These are phyloP conservation scores for Debaryomyces subglobosus DNA, from an alignment of 1,139 yeast genomes.

Conservation along the genomic window DNA sequence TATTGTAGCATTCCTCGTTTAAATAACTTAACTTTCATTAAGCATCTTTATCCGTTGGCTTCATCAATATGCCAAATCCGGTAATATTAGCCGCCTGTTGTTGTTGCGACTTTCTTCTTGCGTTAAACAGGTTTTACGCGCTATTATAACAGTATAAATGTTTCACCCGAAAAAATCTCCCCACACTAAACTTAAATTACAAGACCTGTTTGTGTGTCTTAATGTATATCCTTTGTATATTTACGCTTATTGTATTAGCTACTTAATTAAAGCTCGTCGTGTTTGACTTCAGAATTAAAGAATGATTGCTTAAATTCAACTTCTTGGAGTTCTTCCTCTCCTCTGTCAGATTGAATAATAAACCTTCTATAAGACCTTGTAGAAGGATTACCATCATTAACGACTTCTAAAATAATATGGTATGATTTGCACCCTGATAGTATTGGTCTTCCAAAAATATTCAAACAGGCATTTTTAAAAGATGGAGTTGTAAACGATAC, in stretches of 20 bases:
- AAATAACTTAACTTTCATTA: no score
- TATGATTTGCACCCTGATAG: constrained; percentile 15
- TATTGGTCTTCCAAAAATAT: constrained; percentile 12
- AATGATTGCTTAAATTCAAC: neutral
- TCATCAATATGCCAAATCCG: no score
- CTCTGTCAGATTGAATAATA: constrained; percentile 1
- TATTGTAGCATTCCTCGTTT: no score
- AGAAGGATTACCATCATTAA: constrained; percentile 14
- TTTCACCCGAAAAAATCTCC: no score
- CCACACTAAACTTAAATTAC: no score
- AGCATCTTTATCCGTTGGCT: no score
- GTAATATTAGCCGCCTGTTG: no score
- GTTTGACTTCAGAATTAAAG: neutral
- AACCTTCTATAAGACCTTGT: constrained; percentile 16
- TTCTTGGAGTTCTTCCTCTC: neutral
- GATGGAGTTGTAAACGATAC: constrained; percentile 19
- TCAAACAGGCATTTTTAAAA: constrained; percentile 17
- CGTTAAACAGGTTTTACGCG: no score
- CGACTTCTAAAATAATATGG: constrained; percentile 21
- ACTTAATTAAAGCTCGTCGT: neutral
- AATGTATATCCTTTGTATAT: neutral
- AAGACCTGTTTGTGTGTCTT: no score
- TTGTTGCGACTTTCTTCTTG: neutral
- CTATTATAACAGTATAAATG: no score
- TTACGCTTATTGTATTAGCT: neutral